Conservation (phyloP, 768 basidiomycete genomes). For the Termitomyces sp. region DNA sequence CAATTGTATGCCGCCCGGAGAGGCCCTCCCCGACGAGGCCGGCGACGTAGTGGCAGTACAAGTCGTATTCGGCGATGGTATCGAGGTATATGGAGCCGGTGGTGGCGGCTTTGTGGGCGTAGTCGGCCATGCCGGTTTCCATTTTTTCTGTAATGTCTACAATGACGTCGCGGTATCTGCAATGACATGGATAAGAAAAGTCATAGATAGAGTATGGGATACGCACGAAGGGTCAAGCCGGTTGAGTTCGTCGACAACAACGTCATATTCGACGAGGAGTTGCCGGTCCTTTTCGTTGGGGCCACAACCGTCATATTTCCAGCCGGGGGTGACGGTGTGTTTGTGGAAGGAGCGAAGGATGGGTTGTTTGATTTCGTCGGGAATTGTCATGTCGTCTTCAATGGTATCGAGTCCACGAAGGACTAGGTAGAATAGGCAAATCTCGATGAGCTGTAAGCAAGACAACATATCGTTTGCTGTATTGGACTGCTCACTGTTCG, state of each 20-base stretch:
- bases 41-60: slow-evolving; percentile 98
- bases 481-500: slow-evolving; percentile 65
- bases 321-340: slow-evolving; percentile 77
- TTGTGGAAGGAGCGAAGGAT: slow-evolving; percentile 80
- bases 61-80: slow-evolving; percentile 83
- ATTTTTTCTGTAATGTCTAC: slow-evolving; percentile 82
- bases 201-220: not conserved
- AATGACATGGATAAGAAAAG: slow-evolving; percentile 4
- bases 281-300: slow-evolving; percentile 87
- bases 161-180: slow-evolving; percentile 75
- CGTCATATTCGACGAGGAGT: slow-evolving; percentile 79
- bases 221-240: slow-evolving; percentile 61
- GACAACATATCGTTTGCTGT: not conserved
- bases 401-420: slow-evolving; percentile 94
- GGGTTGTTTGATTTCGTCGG: slow-evolving; percentile 82
- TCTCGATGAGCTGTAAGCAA: slow-evolving; percentile 39
- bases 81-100: slow-evolving; percentile 68
- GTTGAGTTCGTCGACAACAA: slow-evolving; percentile 77
- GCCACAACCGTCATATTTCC: slow-evolving; percentile 80
- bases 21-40: slow-evolving; percentile 97
- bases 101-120: slow-evolving; percentile 76
- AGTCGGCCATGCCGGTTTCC: slow-evolving; percentile 95
- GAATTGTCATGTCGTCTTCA: slow-evolving; percentile 97
- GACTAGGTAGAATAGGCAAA: slow-evolving; percentile 93
- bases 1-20: slow-evolving; percentile 78